A percentile compares a stretch with the other conserved stretches of the same genome.
These are phyloP conservation scores for Pichia sp. DNA, from an alignment of 1,139 yeast genomes.

Conservation along the genomic window DNA sequence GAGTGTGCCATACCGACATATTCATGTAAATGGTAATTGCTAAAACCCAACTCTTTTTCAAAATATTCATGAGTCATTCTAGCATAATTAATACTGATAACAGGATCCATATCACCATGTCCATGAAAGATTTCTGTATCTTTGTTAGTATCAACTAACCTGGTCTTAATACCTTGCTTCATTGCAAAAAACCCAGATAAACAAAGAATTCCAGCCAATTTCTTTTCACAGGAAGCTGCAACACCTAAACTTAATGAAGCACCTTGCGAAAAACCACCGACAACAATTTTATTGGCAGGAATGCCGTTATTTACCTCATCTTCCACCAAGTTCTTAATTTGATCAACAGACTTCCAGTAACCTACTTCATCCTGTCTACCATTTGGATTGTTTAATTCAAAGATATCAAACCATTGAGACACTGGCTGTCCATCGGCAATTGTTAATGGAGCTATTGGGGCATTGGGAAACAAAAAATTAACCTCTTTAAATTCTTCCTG, in stretches of 20 bases:
- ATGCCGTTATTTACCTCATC: constrained; percentile 61
- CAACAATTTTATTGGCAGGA: constrained; percentile 59
- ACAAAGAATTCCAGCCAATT: constrained; percentile 75
- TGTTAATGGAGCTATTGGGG: constrained; percentile 66
- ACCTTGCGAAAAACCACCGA: constrained; percentile 96
- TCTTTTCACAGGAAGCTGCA: constrained; percentile 39
- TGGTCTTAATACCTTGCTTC: constrained; percentile 29
- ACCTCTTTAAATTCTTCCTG: constrained; percentile 44
- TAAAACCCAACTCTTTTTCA: constrained; percentile 38
- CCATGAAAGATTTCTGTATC: constrained; percentile 80
- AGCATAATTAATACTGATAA: constrained; percentile 47
- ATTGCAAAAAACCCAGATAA: constrained; percentile 75
- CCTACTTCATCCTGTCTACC: constrained; percentile 57
- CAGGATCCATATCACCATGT: constrained; percentile 75
- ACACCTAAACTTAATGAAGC: constrained; percentile 70
- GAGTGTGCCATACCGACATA: constrained; percentile 65
- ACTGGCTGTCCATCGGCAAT: constrained; percentile 56
- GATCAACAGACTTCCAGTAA: constrained; percentile 46
- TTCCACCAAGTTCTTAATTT: constrained; percentile 44
- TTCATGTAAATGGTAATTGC: constrained; percentile 43
- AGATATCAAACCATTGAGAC: constrained; percentile 89
- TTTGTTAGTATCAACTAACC: constrained; percentile 34
- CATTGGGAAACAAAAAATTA: constrained; percentile 81
- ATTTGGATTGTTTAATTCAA: constrained; percentile 39
- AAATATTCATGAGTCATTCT: constrained; percentile 39